Base-by-base conservation (phyloP, 352 stramenopile species). In the Globisporangium sylvaticum region DNA sequence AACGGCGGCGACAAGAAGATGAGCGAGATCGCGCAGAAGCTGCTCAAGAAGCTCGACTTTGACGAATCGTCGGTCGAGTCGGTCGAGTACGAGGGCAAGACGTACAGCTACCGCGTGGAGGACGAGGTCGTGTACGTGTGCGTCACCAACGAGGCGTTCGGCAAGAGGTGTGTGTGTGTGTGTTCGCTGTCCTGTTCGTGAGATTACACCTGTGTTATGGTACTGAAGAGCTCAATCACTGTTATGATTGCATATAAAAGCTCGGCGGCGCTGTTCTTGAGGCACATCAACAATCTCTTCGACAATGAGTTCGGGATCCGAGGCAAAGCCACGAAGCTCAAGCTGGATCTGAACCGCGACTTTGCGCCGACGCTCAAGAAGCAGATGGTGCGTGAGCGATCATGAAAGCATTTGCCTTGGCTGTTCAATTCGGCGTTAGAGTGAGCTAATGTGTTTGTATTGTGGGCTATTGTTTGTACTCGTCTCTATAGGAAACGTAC, bases 271-370 rank as follows among this genome's bases (percentile, higher is more conserved):
- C 72, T 93, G 24, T 96, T 96, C 73, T 74, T 96, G 5, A 85
- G 86, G 65, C 80, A 96, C 70, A 92, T 96, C 66, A 92, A 94
- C 66, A 84, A 88, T 66, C 71, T 94, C 42, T 96, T 96, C 60
- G 86, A 96, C 65, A 77, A 84, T 52, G 76, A 94, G 73, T 96
- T 94, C 69, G 87, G 88, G 24, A 94, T 94, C 53, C 83, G 88
- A 57, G 88, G 88, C 55, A 94, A 94, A 65, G 86, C 87, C 52
- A 96, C 88, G 53, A 96, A 96, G 72, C 79, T 96, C 59, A 92
- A 93, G 53, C 68, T 94, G 27, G 88, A 96, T 62, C 88, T 96
- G 82, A 94, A 96, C 58, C 75, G 84, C 15, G 88, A 96, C 62
- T 96, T 96, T 77, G 80, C 80, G 32, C 82, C 83, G 29, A 90